phyloP scores from a whole-genome alignment of 176 grass and related monocot genomes.

The Oryza longistaminata region DNA sequence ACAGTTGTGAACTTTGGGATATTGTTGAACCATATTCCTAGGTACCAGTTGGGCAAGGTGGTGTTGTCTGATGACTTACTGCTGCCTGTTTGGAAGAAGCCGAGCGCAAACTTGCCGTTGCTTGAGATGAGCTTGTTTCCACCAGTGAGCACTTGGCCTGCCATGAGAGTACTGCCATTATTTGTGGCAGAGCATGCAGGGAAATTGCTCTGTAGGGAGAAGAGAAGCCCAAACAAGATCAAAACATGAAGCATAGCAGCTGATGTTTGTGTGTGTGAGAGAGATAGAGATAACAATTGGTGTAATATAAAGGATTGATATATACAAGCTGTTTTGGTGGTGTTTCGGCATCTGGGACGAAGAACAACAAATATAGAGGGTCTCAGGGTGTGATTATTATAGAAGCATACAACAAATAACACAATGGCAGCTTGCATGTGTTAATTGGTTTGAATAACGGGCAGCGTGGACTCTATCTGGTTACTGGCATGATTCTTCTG shows the following conservation, averaged over 20 bases:
- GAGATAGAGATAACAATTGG: too few species aligned
- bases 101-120: constrained; percentile 32
- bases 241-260: not conserved
- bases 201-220: not conserved
- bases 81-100: constrained; percentile 37
- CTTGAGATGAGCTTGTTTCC: constrained; percentile 40
- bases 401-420: too few species aligned
- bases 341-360: too few species aligned
- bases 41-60: constrained; percentile 32
- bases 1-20: constrained; percentile 37
- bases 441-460: too few species aligned
- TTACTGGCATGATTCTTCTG: too few species aligned
- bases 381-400: too few species aligned
- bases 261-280: not conserved
- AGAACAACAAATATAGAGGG: too few species aligned
- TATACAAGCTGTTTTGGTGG: too few species aligned
- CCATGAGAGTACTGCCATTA: not conserved
- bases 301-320: too few species aligned
- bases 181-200: not conserved
- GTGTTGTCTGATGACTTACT: constrained; percentile 8
- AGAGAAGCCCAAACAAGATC: not conserved
- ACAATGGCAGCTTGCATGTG: too few species aligned
- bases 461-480: too few species aligned
- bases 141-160: not conserved
- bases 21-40: constrained; percentile 51